Percentiles rank a stretch among this genome's conserved stretches.
phyloP scores from a whole-genome alignment of 108 stramenopile genomes.

The Skeletonema potamos region DNA sequence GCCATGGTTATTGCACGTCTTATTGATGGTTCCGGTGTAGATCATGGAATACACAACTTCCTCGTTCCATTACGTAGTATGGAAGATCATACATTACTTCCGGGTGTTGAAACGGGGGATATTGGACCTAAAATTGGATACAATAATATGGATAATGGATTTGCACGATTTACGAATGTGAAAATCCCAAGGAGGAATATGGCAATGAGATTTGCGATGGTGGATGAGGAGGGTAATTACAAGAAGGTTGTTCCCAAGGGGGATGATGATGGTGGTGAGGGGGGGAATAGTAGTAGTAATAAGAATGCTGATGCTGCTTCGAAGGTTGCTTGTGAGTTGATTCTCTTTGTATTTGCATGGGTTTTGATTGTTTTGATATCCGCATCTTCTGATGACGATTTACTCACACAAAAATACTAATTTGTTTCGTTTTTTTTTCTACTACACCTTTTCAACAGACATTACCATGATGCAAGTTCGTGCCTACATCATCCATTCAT shows the following conservation, averaged over 20 bases:
- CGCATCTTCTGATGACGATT: neutral
- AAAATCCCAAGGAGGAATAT: constrained; percentile 88
- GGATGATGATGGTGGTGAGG: too few relatives aligned
- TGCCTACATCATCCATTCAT: constrained; percentile 68
- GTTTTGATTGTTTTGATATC: neutral
- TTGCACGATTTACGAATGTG: constrained; percentile 80
- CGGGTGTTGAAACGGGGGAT: constrained; percentile 92
- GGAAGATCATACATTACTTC: constrained; percentile 76
- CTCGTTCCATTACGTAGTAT: constrained; percentile 88
- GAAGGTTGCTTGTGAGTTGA: constrained; percentile 56
- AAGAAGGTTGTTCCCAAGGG: constrained; percentile 44
- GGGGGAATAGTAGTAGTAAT: too few relatives aligned
- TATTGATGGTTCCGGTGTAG: constrained; percentile 82
- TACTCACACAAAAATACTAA: neutral
- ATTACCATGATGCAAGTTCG: constrained; percentile 98
- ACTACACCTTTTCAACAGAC: constrained; percentile 43
- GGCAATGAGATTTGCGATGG: constrained; percentile 88
- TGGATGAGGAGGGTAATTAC: constrained; percentile 76
- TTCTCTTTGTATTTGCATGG: neutral
- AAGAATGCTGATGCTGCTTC: constrained; percentile 65
- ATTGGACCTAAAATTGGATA: constrained; percentile 96
- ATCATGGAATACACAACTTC: constrained; percentile 94
- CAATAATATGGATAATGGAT: constrained; percentile 98
- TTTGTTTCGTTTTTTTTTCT: too few relatives aligned
- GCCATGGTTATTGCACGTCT: constrained; percentile 97